Conservation (phyloP, 257 asterid species). For the Petunia axillaris region DNA sequence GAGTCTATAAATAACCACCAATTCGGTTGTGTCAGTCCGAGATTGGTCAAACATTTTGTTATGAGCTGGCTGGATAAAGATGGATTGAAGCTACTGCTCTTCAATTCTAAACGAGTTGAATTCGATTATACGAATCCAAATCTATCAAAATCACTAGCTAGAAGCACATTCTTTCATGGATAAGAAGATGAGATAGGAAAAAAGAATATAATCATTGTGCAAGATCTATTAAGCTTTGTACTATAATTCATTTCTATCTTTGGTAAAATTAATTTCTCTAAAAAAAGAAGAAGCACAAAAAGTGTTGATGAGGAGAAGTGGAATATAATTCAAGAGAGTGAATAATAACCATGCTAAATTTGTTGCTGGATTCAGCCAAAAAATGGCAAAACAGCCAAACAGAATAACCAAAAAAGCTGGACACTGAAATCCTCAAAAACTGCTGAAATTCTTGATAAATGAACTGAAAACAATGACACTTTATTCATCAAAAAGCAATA, state of each 20-base stretch:
- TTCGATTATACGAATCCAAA: background rate
- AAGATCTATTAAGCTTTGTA: background rate
- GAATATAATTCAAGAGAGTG: background rate
- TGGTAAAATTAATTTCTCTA: background rate
- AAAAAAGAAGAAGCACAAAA: background rate
- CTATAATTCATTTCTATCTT: background rate
- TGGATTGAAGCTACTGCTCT: too few species aligned
- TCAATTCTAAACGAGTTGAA: too few species aligned
- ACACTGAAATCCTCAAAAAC: conserved; percentile 49
- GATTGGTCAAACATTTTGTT: too few species aligned
- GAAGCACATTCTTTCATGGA: background rate
- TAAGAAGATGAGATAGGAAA: background rate
- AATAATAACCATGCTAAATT: background rate
- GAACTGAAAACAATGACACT: conserved; percentile 37
- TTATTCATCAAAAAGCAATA: conserved; percentile 24
- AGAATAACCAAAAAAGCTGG: conserved; percentile 47
- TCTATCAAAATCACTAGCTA: background rate
- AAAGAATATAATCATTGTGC: background rate
- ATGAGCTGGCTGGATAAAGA: too few species aligned
- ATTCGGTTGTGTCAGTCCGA: too few species aligned
- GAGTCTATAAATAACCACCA: background rate
- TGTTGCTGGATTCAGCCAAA: conserved; percentile 43
- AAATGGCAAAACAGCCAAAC: conserved; percentile 52
- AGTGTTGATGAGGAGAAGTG: background rate
- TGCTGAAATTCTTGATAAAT: conserved; percentile 53